Base-by-base conservation (phyloP, 345 rosid genomes). In the Gossypium raimondii region DNA sequence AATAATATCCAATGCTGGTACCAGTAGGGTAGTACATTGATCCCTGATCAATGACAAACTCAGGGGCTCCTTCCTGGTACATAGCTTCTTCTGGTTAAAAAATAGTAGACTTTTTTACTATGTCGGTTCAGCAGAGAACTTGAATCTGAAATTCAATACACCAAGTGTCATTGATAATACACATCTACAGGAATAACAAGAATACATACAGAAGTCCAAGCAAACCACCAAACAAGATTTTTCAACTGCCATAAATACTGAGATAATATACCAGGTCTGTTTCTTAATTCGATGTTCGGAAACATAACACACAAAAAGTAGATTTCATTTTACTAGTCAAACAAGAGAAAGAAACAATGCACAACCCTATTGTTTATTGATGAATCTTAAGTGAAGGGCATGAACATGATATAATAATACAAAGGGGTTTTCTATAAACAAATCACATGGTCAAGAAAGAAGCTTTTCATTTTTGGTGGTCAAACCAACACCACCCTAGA, bases 21-120 rank as follows among this genome's bases (percentile, higher is more conserved):
- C 91, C 82, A 74, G 87, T 65, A 51, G 97, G 94, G 84, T 91
- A 92, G 83, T 89, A 89, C 76, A 88, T 73, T 79, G 51, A 47
- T 59, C 97, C 91, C 83, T 91, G 95, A 73, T 89, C 97, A 74
- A 79, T 82, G 74, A 84, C 76, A 80, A 85, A 84, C 82, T 90
- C 98, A 71, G 97, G 85, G 81, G 81, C 80, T 85, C 92, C 98
- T 79, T 86, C 98, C 22, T 85, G 86, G 78, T 91, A 91, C 98
- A 93, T 93, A 52, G 81, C 78, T 77, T 88, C 84, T 73, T 86
- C 80, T 88, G 79, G 84, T 73, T 85, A 81, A 79, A 82, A 65
- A 66, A 78, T 34, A 5, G 70, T 57, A 80, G 76, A 78, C 67
- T 83, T 60, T 25, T 10, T 53, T 82, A 83, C 80, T 83, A 69